Base-by-base conservation (phyloP, 2,329 filamentous ascomycete genomes). In the Didymella exigua region DNA sequence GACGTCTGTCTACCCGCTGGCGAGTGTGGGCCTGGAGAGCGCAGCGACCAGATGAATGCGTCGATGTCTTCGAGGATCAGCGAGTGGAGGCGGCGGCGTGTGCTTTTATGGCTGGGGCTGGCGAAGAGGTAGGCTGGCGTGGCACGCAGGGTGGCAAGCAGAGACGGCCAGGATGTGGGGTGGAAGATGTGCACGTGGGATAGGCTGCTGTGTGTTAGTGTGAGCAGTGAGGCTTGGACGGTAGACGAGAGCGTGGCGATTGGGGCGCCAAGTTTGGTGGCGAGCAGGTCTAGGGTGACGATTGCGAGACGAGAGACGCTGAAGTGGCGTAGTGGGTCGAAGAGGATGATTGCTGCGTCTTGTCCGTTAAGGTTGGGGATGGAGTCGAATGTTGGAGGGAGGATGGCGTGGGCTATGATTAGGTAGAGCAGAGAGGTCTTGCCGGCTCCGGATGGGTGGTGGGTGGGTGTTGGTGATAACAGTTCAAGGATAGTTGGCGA, bases 391-490 rank as follows among this genome's bases (percentile, higher is more conserved):
- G 61, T 58, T 18, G 56, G 4, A 0, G 84, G 84, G 0, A 88
- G 75, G 8, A 85, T 74, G 29, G 81, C 78, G 9, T 78, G 64
- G 2, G 81, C 78, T 24, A 78, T 77, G 34, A 87, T 70, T 55
- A 83, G 78, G 71, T 87, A 85, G 30, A 88, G 73, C 0, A 88
- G 67, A 30, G 84, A 80, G 1, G 85, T 83, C 70, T 86, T 87
- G 9, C 85, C 86, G 10, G 78, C 75, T 23, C 78, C 79, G 3
- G 83, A 69, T 9, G 65, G 58, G 37, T 71, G 66, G 46, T 69
- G 55, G 74, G 11, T 52, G 27, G 58, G 24, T 42, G 75, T 74
- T 30, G 76, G 71, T 45, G 83, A 84, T 18, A 80, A 77, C 40
- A 88, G 75, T 65, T 87, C 84, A 45, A 87, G 61, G 5, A 71